phyloP scores from a whole-genome alignment of 192 early-diverging fungal species.

The Backusella liffmaniae region DNA sequence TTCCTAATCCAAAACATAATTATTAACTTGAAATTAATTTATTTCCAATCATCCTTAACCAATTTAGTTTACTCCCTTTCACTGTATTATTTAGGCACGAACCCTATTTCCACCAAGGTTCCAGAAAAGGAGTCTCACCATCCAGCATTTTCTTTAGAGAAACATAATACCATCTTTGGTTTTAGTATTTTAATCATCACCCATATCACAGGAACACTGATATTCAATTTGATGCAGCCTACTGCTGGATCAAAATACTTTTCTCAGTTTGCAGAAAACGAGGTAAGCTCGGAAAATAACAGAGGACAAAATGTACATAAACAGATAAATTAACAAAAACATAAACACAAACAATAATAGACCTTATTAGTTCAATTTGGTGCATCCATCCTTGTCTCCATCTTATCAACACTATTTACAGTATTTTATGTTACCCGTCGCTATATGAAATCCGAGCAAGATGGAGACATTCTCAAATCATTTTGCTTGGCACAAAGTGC shows the following conservation, averaged over 20 bases:
- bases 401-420: slow-evolving; percentile 18
- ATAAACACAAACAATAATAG: neutral
- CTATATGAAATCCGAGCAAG: slow-evolving; percentile 40
- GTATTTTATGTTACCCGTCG: slow-evolving; percentile 29
- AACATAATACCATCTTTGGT: slow-evolving; percentile 22
- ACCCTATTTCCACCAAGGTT: neutral
- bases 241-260: slow-evolving; percentile 22
- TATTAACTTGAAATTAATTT: slow-evolving; percentile 41
- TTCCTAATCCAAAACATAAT: slow-evolving; percentile 30
- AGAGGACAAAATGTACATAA: neutral
- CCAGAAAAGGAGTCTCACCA: neutral
- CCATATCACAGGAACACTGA: slow-evolving; percentile 33
- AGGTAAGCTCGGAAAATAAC: neutral
- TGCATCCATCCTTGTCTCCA: slow-evolving; percentile 30
- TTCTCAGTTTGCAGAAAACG: neutral
- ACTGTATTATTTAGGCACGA: slow-evolving; percentile 30
- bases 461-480: slow-evolving; percentile 57
- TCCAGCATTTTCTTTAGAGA: slow-evolving; percentile 30
- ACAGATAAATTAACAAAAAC: neutral
- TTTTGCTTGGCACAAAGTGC: slow-evolving; percentile 54
- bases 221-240: slow-evolving; percentile 36
- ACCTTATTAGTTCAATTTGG: slow-evolving; percentile 7
- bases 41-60: slow-evolving; percentile 23
- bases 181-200: slow-evolving; percentile 30
- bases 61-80: slow-evolving; percentile 45